Conservation (phyloP, 2,329 filamentous ascomycete species). For the Parascedosporium putredinis region DNA sequence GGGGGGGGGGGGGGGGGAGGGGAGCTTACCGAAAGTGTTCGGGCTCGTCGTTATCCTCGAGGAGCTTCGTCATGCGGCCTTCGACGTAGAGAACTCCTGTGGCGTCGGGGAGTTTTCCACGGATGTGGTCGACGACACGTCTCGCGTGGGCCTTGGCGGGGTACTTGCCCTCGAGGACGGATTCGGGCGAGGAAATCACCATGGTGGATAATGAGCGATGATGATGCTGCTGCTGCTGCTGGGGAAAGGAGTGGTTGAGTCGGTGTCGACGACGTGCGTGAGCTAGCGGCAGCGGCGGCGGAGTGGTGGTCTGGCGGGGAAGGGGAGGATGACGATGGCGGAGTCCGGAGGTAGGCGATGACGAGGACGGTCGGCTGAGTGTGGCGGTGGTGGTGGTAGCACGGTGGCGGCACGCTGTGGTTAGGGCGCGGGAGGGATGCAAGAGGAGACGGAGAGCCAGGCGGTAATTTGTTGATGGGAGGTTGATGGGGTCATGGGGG, state of each 20-base stretch:
- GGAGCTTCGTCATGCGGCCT: constrained; percentile 66
- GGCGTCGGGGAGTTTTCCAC: constrained; percentile 51
- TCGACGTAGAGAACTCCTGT: constrained; percentile 78
- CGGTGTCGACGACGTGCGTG: too few relatives aligned
- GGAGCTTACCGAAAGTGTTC: constrained; percentile 61
- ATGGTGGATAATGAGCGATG: constrained; percentile 3
- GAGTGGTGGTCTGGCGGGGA: too few relatives aligned
- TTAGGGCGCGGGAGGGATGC: not conserved
- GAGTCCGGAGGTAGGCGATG: not conserved
- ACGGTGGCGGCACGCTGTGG: not conserved
- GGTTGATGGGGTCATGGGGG: constrained; percentile 1
- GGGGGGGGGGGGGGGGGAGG: not conserved
- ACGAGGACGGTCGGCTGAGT: not conserved
- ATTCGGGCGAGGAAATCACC: constrained; percentile 22
- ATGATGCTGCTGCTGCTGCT: too few relatives aligned
- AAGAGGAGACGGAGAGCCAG: not conserved
- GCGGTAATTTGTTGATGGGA: not conserved
- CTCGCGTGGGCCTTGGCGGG: constrained; percentile 82
- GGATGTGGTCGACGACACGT: constrained; percentile 72
- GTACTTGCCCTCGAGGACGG: constrained; percentile 52
- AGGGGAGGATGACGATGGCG: not conserved
- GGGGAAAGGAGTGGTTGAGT: too few relatives aligned
- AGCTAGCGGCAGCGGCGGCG: too few relatives aligned
- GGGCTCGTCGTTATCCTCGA: constrained; percentile 82
- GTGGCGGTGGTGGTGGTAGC: not conserved